Base-by-base conservation (phyloP, 306 rosid genomes). In the Begonia peltatifolia region DNA sequence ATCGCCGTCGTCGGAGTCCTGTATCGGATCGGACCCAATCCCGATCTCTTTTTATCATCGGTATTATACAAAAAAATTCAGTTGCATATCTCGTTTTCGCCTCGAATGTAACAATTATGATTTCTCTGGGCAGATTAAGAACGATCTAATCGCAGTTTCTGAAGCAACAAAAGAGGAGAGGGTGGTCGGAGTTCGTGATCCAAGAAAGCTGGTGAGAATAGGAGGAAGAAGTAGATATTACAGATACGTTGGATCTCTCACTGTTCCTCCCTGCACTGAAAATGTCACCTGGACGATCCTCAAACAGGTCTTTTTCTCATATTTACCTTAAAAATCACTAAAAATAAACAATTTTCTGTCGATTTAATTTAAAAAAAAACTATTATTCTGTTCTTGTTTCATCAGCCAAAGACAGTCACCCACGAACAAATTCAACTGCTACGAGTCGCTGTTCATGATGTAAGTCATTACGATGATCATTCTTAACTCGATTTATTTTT, bases 171-270 rank as follows among this genome's bases (percentile, higher is more conserved):
- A 41, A 36, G 60, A 14, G 48, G 1, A 17, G 56, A 52, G 0
- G 15, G 56, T 2, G 2, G 59, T 67, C 53, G 82, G 83, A 14
- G 23, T 53, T 36, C 38, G 75, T 41, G 70, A 81, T 62, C 93
- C 92, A 16, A 30, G 38, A 30, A 61, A 42, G 7, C 0, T n/a
- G 10, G 54, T 81, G 10, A 61, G 55, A 16, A 58, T 73, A 6
- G 22, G 14, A 10, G 63, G 59, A 53, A 49, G 12, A 14, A 30
- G 38, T 30, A 51, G 56, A 6, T 77, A 81, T 62, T 87, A 84
- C 64, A 71, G 81, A 61, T 87, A 81, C 41, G 43, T 77, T 41
- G 96, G 96, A 14, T 87, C 96, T 1, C 70, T 87, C 1, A 87
- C 96, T 4, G 12, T 25, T 53, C 96, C 96, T n/a, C 84, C 88